Conservation (phyloP, 306 rosid species). For the Rosa lucieae region DNA sequence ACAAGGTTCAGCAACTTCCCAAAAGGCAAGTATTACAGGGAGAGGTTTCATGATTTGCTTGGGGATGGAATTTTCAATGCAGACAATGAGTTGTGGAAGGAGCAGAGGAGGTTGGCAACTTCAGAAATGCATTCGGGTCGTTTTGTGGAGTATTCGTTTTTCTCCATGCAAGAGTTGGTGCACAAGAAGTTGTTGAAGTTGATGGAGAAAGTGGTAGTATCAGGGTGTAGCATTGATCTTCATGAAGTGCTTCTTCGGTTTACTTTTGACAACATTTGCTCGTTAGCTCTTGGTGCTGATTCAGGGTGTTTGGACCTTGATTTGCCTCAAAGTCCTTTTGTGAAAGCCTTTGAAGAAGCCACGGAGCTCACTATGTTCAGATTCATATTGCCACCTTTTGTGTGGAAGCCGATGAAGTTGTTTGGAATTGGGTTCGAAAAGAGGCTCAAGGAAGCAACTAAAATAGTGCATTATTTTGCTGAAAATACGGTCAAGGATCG, state of each 20-base stretch:
- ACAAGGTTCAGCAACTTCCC: constrained; percentile 48
- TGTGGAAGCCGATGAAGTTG: constrained; percentile 40
- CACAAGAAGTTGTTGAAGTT: constrained; percentile 32
- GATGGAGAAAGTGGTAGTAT: constrained; percentile 21
- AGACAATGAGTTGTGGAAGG: constrained; percentile 41
- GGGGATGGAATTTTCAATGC: constrained; percentile 49
- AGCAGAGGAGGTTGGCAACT: constrained; percentile 37
- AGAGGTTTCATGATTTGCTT: constrained; percentile 43
- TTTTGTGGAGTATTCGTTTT: constrained; percentile 24
- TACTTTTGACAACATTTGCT: constrained; percentile 47
- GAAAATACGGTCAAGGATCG: constrained; percentile 20
- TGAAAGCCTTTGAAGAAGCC: constrained; percentile 42
- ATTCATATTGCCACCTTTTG: constrained; percentile 30
- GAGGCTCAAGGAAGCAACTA: constrained; percentile 30
- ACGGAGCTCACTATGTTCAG: constrained; percentile 28
- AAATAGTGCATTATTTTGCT: constrained; percentile 33
- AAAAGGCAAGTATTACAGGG: constrained; percentile 36
- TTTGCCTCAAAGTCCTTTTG: constrained; percentile 25
- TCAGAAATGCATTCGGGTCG: constrained; percentile 37
- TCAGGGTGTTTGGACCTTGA: constrained; percentile 40
- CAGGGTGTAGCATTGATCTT: constrained; percentile 31
- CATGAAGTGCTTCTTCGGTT: constrained; percentile 48
- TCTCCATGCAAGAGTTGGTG: constrained; percentile 36
- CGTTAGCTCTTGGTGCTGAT: constrained; percentile 39
- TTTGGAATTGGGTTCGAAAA: constrained; percentile 35